Evolutionary conservation across 202 grass and related monocot species (phyloP).

Genomic region (Saccharum hybrid): DNA sequence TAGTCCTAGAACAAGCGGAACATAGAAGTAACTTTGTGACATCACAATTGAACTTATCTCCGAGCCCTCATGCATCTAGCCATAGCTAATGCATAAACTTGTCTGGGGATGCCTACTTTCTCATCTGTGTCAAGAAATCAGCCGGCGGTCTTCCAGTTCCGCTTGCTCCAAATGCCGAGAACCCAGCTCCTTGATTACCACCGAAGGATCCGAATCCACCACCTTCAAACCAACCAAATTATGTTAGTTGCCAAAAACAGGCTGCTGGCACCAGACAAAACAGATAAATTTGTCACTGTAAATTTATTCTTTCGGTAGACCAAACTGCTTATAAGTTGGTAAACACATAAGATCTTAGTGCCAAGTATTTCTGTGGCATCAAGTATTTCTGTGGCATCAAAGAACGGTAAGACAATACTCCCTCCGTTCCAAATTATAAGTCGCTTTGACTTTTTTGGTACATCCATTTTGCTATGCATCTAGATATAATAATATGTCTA

Average conservation of each 20-base stretch:
- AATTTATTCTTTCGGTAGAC: too few relatives aligned
- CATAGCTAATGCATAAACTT: conserved; percentile 5
- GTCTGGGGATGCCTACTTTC: conserved; percentile 56
- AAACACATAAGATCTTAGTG: too few relatives aligned
- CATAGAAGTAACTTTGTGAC: too few relatives aligned
- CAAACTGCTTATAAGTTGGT: too few relatives aligned
- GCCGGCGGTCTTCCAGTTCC: conserved; percentile 73
- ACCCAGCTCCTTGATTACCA: conserved; percentile 65
- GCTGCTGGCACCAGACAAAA: conserved; percentile 1
- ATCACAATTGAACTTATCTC: neutral
- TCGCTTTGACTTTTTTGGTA: too few relatives aligned
- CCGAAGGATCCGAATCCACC: conserved; percentile 10
- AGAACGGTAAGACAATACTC: too few relatives aligned
- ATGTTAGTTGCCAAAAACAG: conserved; percentile 31
- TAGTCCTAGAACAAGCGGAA: conserved; percentile 26
- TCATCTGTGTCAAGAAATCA: conserved; percentile 89
- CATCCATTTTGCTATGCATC: too few relatives aligned
- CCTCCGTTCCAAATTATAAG: too few relatives aligned
- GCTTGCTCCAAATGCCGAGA: conserved; percentile 69
- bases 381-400: too few relatives aligned
- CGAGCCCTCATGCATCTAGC: neutral
- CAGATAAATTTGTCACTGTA: too few relatives aligned
- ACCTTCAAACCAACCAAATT: conserved; percentile 60
- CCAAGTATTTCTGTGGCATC: too few relatives aligned
- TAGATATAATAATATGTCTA: too few relatives aligned